Evolutionary conservation across 805 yeast species (phyloP).

Genomic region (Teunomyces gatunensis): DNA sequence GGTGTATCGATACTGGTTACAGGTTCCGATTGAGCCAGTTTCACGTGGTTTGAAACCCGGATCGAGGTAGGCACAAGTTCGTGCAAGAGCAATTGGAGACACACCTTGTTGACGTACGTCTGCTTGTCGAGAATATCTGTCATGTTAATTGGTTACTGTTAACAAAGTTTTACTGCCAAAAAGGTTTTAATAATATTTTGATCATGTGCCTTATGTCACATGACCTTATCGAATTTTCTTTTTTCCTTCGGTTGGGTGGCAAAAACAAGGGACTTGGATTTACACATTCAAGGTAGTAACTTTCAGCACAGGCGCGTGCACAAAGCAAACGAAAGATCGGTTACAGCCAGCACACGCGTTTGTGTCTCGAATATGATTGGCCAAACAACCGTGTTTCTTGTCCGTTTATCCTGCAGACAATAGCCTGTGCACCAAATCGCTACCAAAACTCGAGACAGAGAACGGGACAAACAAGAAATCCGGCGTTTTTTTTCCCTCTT

Average conservation of each 20-base stretch:
- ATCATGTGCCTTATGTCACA: background rate
- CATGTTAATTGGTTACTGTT: slow-evolving; percentile 7
- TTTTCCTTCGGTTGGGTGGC: background rate
- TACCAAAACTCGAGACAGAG: background rate
- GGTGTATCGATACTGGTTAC: slow-evolving; percentile 25
- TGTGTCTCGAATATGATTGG: slow-evolving; percentile 1
- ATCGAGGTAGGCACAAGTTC: slow-evolving; percentile 76
- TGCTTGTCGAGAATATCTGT: slow-evolving; percentile 20
- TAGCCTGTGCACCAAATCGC: background rate
- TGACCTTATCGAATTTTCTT: background rate
- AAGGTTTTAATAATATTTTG: too few species aligned
- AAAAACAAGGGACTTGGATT: background rate
- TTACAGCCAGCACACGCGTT: slow-evolving; percentile 5
- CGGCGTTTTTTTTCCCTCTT: slow-evolving; percentile 10
- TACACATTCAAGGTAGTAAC: background rate
- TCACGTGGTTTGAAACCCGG: slow-evolving; percentile 43
- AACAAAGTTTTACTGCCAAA: background rate
- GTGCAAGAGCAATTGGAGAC: slow-evolving; percentile 64
- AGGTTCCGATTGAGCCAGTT: background rate
- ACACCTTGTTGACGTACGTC: slow-evolving; percentile 50
- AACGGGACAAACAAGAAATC: slow-evolving; percentile 18
- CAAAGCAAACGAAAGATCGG: background rate
- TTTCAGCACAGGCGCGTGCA: background rate
- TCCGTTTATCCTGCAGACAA: background rate
- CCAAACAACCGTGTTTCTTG: background rate